Evolutionary conservation across 148 eudicot genomes (phyloP).

Genomic region (Amaranthus hypochondriacus): DNA sequence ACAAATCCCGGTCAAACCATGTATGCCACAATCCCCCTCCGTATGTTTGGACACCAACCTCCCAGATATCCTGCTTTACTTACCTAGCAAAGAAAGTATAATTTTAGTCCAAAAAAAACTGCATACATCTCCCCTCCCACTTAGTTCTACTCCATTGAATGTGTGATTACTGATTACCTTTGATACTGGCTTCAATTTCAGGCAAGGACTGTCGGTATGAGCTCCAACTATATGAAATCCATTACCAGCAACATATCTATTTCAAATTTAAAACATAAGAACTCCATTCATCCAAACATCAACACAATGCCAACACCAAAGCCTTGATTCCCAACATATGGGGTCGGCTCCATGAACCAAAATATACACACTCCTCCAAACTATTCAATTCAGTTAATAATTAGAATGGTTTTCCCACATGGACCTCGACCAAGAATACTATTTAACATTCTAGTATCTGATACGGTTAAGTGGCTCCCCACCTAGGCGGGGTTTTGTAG

Average conservation of each 20-base stretch:
- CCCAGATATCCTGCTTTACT: slow-evolving; percentile 82
- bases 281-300: slow-evolving; percentile 6
- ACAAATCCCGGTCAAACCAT: slow-evolving; percentile 94
- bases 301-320: background rate
- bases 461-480: too few relatives aligned
- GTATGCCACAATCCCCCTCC: slow-evolving; percentile 99
- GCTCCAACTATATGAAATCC: slow-evolving; percentile 88
- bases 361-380: background rate
- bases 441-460: too few relatives aligned
- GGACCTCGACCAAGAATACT: background rate
- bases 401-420: background rate
- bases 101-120: background rate
- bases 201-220: slow-evolving; percentile 96
- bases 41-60: slow-evolving; percentile 90
- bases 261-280: slow-evolving; percentile 17
- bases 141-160: background rate
- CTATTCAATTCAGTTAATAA: too few relatives aligned
- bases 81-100: slow-evolving; percentile 39
- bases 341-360: background rate
- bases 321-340: background rate
- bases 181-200: slow-evolving; percentile 85
- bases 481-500: too few relatives aligned
- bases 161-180: slow-evolving; percentile 61
- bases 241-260: slow-evolving; percentile 89
- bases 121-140: slow-evolving; percentile 4